Evolutionary conservation across 2,329 filamentous ascomycete species (phyloP).

Genomic region (Arthrobotrys megalospora): DNA sequence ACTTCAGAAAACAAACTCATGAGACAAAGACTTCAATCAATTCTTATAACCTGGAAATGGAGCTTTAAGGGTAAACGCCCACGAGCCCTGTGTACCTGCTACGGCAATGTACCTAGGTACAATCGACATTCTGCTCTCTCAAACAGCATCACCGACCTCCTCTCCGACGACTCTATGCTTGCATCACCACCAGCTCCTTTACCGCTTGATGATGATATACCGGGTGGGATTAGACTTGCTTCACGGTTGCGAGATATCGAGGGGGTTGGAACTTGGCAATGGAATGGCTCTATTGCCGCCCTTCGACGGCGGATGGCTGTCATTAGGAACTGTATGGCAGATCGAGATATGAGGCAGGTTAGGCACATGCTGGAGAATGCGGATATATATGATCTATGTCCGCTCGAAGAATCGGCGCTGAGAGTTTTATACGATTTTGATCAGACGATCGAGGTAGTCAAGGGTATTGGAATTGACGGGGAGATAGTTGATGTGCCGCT

Average conservation of each 20-base stretch:
- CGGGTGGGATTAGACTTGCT: background rate
- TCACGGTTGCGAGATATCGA: conserved; percentile 13
- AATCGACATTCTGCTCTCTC: conserved; percentile 39
- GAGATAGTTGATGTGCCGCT: conserved; percentile 19
- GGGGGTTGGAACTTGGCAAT: conserved; percentile 10
- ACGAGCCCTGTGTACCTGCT: conserved; percentile 34
- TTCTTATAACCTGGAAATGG: conserved; percentile 37
- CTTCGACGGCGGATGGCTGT: conserved; percentile 29
- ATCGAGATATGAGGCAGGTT: conserved; percentile 19
- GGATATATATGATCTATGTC: conserved; percentile 49
- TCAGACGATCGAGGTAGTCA: conserved; percentile 23
- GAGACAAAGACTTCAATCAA: background rate
- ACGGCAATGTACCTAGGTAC: conserved; percentile 23
- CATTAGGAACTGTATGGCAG: conserved; percentile 17
- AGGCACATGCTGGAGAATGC: conserved; percentile 36
- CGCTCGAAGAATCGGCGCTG: conserved; percentile 46
- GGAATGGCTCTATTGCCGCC: conserved; percentile 38
- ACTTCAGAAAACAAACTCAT: conserved; percentile 16
- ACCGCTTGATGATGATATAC: background rate
- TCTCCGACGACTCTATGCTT: conserved; percentile 6
- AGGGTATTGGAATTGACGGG: conserved; percentile 38
- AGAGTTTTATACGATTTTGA: conserved; percentile 46
- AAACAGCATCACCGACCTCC: conserved; percentile 37
- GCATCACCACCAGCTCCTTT: background rate
- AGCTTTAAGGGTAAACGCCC: conserved; percentile 38